Evolutionary conservation across 2,329 filamentous ascomycete genomes (phyloP), one percentile per base, ranked within the genome.

Genomic region (Kalmusia sp.): DNA sequence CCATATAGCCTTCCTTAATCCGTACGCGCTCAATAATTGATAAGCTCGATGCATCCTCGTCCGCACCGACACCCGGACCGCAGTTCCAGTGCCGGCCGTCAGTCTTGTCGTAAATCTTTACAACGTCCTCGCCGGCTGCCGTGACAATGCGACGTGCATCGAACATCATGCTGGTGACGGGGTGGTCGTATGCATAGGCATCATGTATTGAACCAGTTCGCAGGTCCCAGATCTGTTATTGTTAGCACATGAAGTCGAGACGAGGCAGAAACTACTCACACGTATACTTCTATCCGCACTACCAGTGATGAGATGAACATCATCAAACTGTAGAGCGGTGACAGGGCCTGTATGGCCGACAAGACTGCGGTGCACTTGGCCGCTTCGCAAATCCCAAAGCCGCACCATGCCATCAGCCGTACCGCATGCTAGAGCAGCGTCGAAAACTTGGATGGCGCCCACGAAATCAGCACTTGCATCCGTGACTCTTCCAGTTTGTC

Each of bases 21-120:
- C 93, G 85, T 52, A 98, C 93, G 54, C 85, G 86, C 76, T 98
- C 93, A 17, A 99, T 88, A 4, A 74, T 65, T 0, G 72, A 65
- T 8, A 73, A 59, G 19, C 53, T 83, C 63, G 85, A 87, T 11
- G 83, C 85, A 47, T 89, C 87, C 17, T 87, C 85, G 54, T 87
- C 87, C 9, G 77, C 73, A 3, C 82, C 83, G 41, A 90, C 86
- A 30, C 93, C 93, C 2, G 92, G 88, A 48, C 95, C 95, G 75
- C 93, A 97, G 74, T 96, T 92, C 95, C 95, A 99, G 75, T 98
- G 95, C 56, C 91, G 82, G 34, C 92, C 92, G 71, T 99, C 95
- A 3, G 92, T 88, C 82, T 98, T 98, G 79, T 99, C 95, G 78
- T 98, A 99, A 54, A 99, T 90, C 78, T 99, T 99, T 64, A 95